phyloP scores from a whole-genome alignment of 345 rosid species.

The Hirschfeldia incana region DNA sequence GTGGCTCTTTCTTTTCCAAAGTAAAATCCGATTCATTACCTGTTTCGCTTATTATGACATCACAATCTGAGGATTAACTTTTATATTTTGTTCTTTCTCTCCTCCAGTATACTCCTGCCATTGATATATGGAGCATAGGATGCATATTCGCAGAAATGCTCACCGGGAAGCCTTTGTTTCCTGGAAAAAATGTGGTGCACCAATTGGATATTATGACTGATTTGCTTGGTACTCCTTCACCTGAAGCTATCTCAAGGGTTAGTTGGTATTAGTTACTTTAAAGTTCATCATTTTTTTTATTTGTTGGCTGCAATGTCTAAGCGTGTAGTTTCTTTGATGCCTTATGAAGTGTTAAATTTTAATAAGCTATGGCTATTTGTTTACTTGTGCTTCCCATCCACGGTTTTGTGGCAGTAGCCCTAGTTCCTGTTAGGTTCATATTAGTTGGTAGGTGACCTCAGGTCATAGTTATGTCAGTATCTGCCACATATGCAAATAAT shows the following conservation, averaged over 20 bases:
- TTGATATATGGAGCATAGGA: conserved; percentile 99
- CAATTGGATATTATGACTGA: conserved; percentile 98
- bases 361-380: neutral
- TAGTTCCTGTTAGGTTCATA: neutral
- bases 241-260: conserved; percentile 82
- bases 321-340: neutral
- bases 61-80: neutral
- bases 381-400: conserved; percentile 14
- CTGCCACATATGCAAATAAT: neutral
- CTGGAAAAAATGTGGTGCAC: conserved; percentile 96
- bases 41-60: neutral
- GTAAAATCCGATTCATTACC: conserved; percentile 45
- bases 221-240: conserved; percentile 90
- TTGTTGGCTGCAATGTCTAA: neutral
- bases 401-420: conserved; percentile 14
- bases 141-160: conserved; percentile 99
- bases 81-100: neutral
- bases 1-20: conserved; percentile 97
- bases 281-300: conserved; percentile 1
- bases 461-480: neutral
- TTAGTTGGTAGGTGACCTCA: neutral
- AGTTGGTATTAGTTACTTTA: conserved; percentile 34
- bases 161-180: conserved; percentile 88
- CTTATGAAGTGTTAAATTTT: neutral
- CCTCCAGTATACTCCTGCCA: conserved; percentile 88